A percentile compares a stretch with the other conserved stretches of the same genome.
Evolutionary conservation across 1,284 basidiomycete species (phyloP).

Genomic region (Pseudozyma sp.): DNA sequence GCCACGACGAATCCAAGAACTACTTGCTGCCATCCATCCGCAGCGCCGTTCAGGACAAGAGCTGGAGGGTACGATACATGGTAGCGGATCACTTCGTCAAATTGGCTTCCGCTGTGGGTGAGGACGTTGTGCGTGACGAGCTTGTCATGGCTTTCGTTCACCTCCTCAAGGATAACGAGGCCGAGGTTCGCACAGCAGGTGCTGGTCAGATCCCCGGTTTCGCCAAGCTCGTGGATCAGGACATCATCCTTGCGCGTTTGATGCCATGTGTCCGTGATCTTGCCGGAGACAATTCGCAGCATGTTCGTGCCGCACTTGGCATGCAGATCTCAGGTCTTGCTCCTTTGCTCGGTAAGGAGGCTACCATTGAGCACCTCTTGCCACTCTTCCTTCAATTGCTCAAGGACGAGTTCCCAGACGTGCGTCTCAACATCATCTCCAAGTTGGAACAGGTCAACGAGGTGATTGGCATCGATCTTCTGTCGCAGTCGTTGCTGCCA

Average conservation of each 20-base stretch:
- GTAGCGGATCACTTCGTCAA: slow-evolving; percentile 98
- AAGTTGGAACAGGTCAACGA: slow-evolving; percentile 96
- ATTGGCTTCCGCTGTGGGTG: slow-evolving; percentile 88
- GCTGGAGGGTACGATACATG: slow-evolving; percentile 99
- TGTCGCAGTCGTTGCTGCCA: slow-evolving; percentile 94
- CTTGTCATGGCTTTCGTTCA: slow-evolving; percentile 92
- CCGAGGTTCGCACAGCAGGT: slow-evolving; percentile 96
- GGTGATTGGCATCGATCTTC: slow-evolving; percentile 95
- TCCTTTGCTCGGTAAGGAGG: slow-evolving; percentile 90
- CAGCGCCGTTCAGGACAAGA: slow-evolving; percentile 92
- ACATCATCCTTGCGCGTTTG: slow-evolving; percentile 90
- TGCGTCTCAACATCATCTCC: slow-evolving; percentile 97
- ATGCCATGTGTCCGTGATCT: slow-evolving; percentile 97
- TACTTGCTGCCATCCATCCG: slow-evolving; percentile 82
- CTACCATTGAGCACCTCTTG: slow-evolving; percentile 95
- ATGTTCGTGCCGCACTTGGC: slow-evolving; percentile 95
- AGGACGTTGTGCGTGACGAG: slow-evolving; percentile 92
- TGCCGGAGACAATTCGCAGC: slow-evolving; percentile 92
- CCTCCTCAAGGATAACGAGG: slow-evolving; percentile 97
- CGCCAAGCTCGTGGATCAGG: slow-evolving; percentile 91
- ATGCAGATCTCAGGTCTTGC: slow-evolving; percentile 98
- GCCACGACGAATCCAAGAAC: slow-evolving; percentile 88
- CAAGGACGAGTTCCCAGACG: slow-evolving; percentile 99
- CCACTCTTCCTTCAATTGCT: slow-evolving; percentile 95
- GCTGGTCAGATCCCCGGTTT: slow-evolving; percentile 97